Conservation (phyloP, 768 basidiomycete species). For the Boletus rubescentipes region DNA sequence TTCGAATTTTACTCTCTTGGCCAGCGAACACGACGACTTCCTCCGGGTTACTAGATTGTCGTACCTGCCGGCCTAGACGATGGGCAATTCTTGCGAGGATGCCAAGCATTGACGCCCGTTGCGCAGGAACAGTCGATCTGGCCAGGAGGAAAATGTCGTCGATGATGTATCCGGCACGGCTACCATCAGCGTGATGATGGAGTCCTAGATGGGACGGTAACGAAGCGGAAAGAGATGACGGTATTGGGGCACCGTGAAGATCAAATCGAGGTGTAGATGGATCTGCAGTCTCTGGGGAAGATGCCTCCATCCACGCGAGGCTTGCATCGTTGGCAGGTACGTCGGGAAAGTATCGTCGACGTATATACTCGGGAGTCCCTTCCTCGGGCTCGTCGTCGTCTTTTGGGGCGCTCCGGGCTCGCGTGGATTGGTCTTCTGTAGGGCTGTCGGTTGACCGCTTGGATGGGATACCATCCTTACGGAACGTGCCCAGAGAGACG, state of each 20-base stretch:
- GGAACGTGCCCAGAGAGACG: slow-evolving; percentile 43
- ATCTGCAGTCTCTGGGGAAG: slow-evolving; percentile 15
- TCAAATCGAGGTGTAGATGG: slow-evolving; percentile 62
- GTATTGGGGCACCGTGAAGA: slow-evolving; percentile 69
- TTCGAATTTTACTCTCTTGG: slow-evolving; percentile 46
- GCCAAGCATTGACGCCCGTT: slow-evolving; percentile 79
- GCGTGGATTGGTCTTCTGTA: background rate
- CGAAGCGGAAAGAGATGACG: slow-evolving; percentile 46
- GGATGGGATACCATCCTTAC: slow-evolving; percentile 9
- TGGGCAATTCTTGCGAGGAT: slow-evolving; percentile 61
- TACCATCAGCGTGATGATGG: slow-evolving; percentile 83
- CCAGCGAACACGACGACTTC: slow-evolving; percentile 23
- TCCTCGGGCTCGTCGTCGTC: slow-evolving; percentile 47
- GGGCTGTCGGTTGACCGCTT: slow-evolving; percentile 11
- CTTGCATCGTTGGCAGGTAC: slow-evolving; percentile 67
- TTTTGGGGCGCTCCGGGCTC: background rate
- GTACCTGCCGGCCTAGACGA: slow-evolving; percentile 24
- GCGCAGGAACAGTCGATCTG: slow-evolving; percentile 79
- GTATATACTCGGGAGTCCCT: slow-evolving; percentile 82
- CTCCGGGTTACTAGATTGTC: background rate
- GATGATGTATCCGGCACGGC: slow-evolving; percentile 83
- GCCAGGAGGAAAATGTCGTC: slow-evolving; percentile 81
- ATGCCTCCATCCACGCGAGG: slow-evolving; percentile 71
- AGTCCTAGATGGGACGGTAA: slow-evolving; percentile 85
- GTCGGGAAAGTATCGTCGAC: slow-evolving; percentile 77